phyloP scores from a whole-genome alignment of 2,329 filamentous ascomycete genomes.

The Diaporthe eres region DNA sequence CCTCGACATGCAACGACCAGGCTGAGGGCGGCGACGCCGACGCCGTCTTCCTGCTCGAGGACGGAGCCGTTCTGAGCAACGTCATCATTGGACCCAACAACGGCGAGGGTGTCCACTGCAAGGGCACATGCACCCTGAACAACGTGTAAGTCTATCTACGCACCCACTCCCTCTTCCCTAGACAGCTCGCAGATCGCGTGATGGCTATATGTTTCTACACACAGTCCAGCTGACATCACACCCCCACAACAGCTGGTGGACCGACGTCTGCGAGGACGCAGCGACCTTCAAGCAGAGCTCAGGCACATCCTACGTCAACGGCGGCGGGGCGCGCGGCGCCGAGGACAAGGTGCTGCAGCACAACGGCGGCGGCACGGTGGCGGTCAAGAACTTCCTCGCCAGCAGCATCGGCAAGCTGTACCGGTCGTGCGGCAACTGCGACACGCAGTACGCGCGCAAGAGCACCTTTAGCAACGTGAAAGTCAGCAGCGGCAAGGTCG shows the following conservation, averaged over 20 bases:
- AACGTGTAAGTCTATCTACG: constrained; percentile 37
- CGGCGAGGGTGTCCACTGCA: constrained; percentile 64
- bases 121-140: constrained; percentile 60
- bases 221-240: not conserved
- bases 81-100: constrained; percentile 65
- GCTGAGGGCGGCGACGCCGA: constrained; percentile 48
- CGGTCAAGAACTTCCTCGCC: constrained; percentile 57
- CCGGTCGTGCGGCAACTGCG: constrained; percentile 64
- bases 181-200: too few relatives aligned
- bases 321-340: constrained; percentile 54
- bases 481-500: constrained; percentile 55
- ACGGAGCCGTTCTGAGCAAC: constrained; percentile 64
- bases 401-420: constrained; percentile 61
- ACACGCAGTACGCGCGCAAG: constrained; percentile 53
- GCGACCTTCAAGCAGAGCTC: constrained; percentile 52
- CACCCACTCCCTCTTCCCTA: not conserved
- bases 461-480: constrained; percentile 61
- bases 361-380: constrained; percentile 53
- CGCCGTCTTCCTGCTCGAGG: constrained; percentile 65
- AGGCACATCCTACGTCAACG: constrained; percentile 54
- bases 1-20: constrained; percentile 40
- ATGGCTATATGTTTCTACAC: too few relatives aligned
- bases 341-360: constrained; percentile 56
- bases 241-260: constrained; percentile 52
- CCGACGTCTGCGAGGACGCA: constrained; percentile 53